phyloP scores from a whole-genome alignment of 257 asterid genomes.

The Verbascum thapsus region DNA sequence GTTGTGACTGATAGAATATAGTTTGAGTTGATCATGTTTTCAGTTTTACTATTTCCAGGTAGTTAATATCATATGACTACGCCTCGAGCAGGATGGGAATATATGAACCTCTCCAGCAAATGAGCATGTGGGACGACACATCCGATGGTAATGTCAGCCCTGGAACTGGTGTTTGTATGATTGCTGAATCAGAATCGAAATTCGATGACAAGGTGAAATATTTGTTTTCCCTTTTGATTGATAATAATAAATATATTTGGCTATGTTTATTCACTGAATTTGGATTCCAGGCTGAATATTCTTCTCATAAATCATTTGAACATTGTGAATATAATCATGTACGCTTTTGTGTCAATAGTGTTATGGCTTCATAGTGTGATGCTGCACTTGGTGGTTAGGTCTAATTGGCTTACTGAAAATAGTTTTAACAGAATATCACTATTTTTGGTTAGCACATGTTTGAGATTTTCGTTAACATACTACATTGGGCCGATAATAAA shows the following conservation, averaged over 20 bases:
- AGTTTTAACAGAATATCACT: too few species aligned
- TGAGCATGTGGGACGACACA: conserved; percentile 83
- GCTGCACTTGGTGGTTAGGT: too few species aligned
- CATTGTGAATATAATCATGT: conserved; percentile 57
- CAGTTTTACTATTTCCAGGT: conserved; percentile 28
- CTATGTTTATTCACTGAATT: conserved; percentile 1
- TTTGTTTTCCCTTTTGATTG: conserved; percentile 2
- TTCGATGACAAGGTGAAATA: conserved; percentile 59
- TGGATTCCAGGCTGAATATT: conserved; percentile 49
- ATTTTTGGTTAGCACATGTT: too few species aligned
- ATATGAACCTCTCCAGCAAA: conserved; percentile 68
- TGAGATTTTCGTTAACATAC: too few species aligned
- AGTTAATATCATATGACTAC: conserved; percentile 60
- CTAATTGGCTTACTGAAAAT: too few species aligned
- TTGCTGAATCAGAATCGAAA: conserved; percentile 48
- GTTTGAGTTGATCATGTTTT: too few species aligned
- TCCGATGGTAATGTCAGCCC: conserved; percentile 57
- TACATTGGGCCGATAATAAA: too few species aligned
- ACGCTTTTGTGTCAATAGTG: too few species aligned
- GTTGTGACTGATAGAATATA: too few species aligned
- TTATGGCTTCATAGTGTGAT: too few species aligned
- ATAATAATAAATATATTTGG: conserved; percentile 1
- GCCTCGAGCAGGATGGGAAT: conserved; percentile 67
- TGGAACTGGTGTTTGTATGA: conserved; percentile 41
- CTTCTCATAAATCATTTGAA: conserved; percentile 61